Percentiles rank a stretch among this genome's conserved stretches.
Evolutionary conservation across 1,284 basidiomycete genomes (phyloP).

Genomic region (Melampsora americana): DNA sequence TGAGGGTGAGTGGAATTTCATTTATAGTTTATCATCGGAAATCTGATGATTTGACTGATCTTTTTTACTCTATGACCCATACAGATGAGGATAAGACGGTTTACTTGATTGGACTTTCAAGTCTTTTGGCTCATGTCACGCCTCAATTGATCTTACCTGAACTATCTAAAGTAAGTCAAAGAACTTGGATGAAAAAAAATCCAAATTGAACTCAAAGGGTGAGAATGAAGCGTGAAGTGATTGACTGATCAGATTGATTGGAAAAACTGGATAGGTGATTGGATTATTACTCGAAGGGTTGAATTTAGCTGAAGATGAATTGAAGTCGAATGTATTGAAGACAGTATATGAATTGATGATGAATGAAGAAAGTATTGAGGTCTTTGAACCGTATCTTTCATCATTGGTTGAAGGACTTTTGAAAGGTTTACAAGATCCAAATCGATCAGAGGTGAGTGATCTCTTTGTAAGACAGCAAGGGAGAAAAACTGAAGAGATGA

Average conservation of each 20-base stretch:
- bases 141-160: conserved; percentile 8
- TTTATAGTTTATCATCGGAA: not conserved
- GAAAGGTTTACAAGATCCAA: conserved; percentile 58
- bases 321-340: conserved; percentile 75
- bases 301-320: conserved; percentile 67
- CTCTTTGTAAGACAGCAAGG: not conserved
- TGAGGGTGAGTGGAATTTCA: conserved; percentile 47
- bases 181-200: not conserved
- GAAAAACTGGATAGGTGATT: conserved; percentile 64
- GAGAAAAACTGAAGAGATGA: conserved; percentile 20
- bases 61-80: not conserved
- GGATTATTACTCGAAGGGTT: conserved; percentile 83
- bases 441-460: conserved; percentile 4
- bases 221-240: not conserved
- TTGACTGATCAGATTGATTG: not conserved
- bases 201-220: not conserved
- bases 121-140: conserved; percentile 56
- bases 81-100: conserved; percentile 61
- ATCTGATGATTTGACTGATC: not conserved
- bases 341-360: conserved; percentile 71
- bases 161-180: conserved; percentile 15
- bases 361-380: conserved; percentile 59
- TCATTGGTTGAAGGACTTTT: conserved; percentile 71
- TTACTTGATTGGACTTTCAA: conserved; percentile 78
- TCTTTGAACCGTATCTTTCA: conserved; percentile 67